These are phyloP conservation scores for Vitis labrusca DNA, from an alignment of 164 flowering plant species.

Conservation along the genomic window DNA sequence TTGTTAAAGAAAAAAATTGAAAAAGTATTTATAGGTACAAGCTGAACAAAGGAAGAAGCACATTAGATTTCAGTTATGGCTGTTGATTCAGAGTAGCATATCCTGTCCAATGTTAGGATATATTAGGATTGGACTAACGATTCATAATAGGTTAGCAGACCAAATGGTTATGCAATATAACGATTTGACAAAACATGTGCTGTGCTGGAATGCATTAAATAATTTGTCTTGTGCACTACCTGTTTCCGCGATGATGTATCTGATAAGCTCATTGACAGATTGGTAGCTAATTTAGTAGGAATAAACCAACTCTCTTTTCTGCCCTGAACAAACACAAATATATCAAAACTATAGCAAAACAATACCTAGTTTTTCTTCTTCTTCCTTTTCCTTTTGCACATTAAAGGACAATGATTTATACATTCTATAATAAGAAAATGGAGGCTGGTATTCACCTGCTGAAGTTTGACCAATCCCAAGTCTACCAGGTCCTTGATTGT, in stretches of 20 bases:
- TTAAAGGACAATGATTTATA: background rate
- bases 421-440: background rate
- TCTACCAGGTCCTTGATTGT: constrained; percentile 83
- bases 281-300: constrained; percentile 89
- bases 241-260: constrained; percentile 84
- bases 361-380: background rate
- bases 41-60: too few species aligned
- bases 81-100: too few species aligned
- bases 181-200: too few species aligned
- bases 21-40: too few species aligned
- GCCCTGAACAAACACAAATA: constrained; percentile 53
- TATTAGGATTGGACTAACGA: too few species aligned
- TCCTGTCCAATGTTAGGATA: too few species aligned
- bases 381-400: too few species aligned
- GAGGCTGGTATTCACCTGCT: constrained; percentile 55
- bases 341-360: constrained; percentile 6
- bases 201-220: too few species aligned
- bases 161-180: too few species aligned
- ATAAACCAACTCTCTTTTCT: constrained; percentile 98
- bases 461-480: constrained; percentile 85
- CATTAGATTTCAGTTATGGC: too few species aligned
- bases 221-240: constrained; percentile 32
- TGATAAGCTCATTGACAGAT: constrained; percentile 87
- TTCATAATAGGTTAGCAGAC: too few species aligned
- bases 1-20: too few species aligned